Percentiles rank a stretch among this genome's conserved stretches.
Evolutionary conservation across 225 moss, liverwort and hornwort species (phyloP).

Genomic region (Bryum argenteum): DNA sequence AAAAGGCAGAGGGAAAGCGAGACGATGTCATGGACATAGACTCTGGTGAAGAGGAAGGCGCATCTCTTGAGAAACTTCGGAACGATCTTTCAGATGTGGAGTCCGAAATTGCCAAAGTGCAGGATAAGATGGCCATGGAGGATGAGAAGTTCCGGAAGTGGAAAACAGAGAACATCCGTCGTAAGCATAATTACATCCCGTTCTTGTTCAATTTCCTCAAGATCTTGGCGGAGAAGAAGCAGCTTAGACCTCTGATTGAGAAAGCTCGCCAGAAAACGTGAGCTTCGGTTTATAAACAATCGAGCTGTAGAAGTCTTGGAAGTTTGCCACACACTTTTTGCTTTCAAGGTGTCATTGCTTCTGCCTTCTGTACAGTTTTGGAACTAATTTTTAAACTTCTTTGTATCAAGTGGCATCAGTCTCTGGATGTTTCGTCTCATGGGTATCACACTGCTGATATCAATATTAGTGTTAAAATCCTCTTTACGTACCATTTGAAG

Average conservation of each 20-base stretch:
- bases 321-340: conserved; percentile 25
- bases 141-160: conserved; percentile 88
- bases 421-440: not conserved
- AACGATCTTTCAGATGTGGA: conserved; percentile 58
- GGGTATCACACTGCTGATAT: not conserved
- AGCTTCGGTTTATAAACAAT: conserved; percentile 5
- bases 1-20: conserved; percentile 44
- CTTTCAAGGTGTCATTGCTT: conserved; percentile 31
- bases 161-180: conserved; percentile 92
- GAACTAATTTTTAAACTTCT: conserved; percentile 6
- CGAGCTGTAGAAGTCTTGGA: conserved; percentile 36
- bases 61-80: conserved; percentile 48
- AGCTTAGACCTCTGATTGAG: conserved; percentile 89
- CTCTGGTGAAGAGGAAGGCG: conserved; percentile 51
- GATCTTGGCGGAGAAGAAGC: conserved; percentile 97
- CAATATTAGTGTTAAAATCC: no score
- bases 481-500: no score
- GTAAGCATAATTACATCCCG: conserved; percentile 98
- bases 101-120: conserved; percentile 60
- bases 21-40: conserved; percentile 78
- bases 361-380: conserved; percentile 47
- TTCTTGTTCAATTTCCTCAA: conserved; percentile 96
- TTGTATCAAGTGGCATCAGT: conserved; percentile 6
- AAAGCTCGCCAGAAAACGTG: conserved; percentile 92
- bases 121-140: conserved; percentile 78